Base-by-base conservation (phyloP, 345 rosid species). In the Populus euphratica region DNA sequence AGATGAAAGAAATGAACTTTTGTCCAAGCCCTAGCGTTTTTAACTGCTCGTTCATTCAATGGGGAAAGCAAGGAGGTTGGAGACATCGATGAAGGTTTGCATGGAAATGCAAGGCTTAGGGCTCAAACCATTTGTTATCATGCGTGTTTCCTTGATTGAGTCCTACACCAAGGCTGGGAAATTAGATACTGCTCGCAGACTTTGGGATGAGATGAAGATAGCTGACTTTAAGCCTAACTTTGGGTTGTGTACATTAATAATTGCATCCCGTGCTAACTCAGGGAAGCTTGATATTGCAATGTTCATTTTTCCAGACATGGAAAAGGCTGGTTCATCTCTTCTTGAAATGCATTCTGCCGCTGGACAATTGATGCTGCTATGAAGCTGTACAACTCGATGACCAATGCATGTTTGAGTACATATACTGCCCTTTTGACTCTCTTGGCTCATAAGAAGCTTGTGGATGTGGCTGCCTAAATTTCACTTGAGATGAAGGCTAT, bases 41-140 rank as follows among this genome's bases (percentile, higher is more conserved):
- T 79, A 84, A 97, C 39, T 88, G 0, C 95, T 96, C 76, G 94
- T 94, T 85, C 97, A 96, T 87, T 94, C 99, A 0, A 84, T 94
- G 93, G 98, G 97, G n/a, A 96, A 94, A 86, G 97, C 99, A 68
- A 97, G 99, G 73, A 87, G 99, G 68, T 78, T 96, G 52, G 99
- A 94, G 41, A 85, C 97, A n/a, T 91, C 97, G 20, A 90, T 92
- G 97, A 94, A 92, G 84, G 65, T 96, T 74, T 96, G 88, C 85
- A 85, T 81, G 92, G 98, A 96, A 80, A 88, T 94, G 94, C 91
- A 87, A 84, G 93, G 90, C 20, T 88, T 75, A 68, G 97, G 97
- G 68, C 86, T 86, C 73, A 85, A 91, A 78, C 94, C 98, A 70
- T 91, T 98, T 29, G 91, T 97, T n/a, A 82, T 87, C 47, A 91